Conservation (phyloP, 2,329 filamentous ascomycete genomes). For the Colletotrichum eleusines region DNA sequence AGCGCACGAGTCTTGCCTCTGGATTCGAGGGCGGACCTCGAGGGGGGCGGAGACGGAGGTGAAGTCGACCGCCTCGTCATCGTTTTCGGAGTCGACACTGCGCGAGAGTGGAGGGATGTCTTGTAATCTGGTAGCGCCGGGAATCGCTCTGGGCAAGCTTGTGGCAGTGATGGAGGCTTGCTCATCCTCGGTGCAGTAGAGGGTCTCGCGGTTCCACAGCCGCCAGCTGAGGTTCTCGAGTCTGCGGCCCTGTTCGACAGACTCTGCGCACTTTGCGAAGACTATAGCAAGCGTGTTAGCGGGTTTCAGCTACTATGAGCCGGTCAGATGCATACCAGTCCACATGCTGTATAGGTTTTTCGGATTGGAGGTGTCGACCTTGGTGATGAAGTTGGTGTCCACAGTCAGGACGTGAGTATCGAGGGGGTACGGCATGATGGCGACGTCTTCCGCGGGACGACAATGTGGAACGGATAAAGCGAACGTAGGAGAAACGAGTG, state of each 20-base stretch:
- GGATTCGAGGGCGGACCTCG: slow-evolving; percentile 74
- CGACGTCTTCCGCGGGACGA: no score
- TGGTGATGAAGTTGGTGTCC: no score
- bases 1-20: slow-evolving; percentile 77
- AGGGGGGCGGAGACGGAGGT: slow-evolving; percentile 65
- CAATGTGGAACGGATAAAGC: no score
- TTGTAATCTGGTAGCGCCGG: slow-evolving; percentile 54
- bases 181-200: slow-evolving; percentile 72
- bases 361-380: no score
- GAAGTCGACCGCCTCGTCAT: slow-evolving; percentile 75
- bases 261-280: slow-evolving; percentile 93
- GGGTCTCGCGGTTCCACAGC: slow-evolving; percentile 92
- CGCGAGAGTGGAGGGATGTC: slow-evolving; percentile 80
- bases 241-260: slow-evolving; percentile 90
- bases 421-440: no score
- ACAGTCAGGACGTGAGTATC: no score
- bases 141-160: slow-evolving; percentile 64
- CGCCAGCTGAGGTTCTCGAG: slow-evolving; percentile 97
- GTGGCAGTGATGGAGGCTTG: slow-evolving; percentile 58
- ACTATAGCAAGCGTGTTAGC: no score
- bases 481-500: no score
- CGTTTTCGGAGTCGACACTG: slow-evolving; percentile 80
- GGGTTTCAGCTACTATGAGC: no score
- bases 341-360: no score
- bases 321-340: no score